These are phyloP conservation scores for Isabelozyma pseudorhagii DNA, from an alignment of 805 yeast species.

Conservation along the genomic window DNA sequence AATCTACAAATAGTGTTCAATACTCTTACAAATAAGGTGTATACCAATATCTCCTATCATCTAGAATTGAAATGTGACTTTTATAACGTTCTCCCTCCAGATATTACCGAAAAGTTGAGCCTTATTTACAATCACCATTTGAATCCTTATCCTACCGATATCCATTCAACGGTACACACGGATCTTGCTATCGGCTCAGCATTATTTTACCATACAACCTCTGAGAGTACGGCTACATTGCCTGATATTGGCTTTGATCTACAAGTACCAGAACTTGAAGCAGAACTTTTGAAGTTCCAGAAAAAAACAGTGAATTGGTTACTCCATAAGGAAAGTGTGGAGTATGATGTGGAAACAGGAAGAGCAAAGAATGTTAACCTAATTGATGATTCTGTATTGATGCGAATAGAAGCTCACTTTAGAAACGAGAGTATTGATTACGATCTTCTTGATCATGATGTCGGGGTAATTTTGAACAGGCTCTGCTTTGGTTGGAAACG, in stretches of 20 bases:
- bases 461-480: slow-evolving; percentile 32
- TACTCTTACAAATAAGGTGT: slow-evolving; percentile 6
- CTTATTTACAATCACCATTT: background rate
- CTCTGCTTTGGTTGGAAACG: slow-evolving; percentile 54
- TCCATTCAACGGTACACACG: background rate
- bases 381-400: background rate
- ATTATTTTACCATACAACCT: slow-evolving; percentile 48
- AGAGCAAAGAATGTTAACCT: background rate
- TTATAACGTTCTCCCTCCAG: slow-evolving; percentile 14
- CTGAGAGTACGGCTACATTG: slow-evolving; percentile 38
- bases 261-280: slow-evolving; percentile 42
- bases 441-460: slow-evolving; percentile 13
- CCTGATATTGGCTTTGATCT: slow-evolving; percentile 15
- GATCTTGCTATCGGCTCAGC: background rate
- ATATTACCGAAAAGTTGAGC: slow-evolving; percentile 11
- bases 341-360: slow-evolving; percentile 20
- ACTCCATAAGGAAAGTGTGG: slow-evolving; percentile 46
- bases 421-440: slow-evolving; percentile 1
- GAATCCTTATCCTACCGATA: background rate
- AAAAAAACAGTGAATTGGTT: slow-evolving; percentile 56
- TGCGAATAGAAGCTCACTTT: background rate
- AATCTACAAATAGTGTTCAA: slow-evolving; percentile 8
- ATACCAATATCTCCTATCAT: slow-evolving; percentile 9
- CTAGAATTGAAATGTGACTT: slow-evolving; percentile 15
- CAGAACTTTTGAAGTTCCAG: slow-evolving; percentile 49